phyloP scores from a whole-genome alignment of 345 rosid species.

The Heritiera littoralis region DNA sequence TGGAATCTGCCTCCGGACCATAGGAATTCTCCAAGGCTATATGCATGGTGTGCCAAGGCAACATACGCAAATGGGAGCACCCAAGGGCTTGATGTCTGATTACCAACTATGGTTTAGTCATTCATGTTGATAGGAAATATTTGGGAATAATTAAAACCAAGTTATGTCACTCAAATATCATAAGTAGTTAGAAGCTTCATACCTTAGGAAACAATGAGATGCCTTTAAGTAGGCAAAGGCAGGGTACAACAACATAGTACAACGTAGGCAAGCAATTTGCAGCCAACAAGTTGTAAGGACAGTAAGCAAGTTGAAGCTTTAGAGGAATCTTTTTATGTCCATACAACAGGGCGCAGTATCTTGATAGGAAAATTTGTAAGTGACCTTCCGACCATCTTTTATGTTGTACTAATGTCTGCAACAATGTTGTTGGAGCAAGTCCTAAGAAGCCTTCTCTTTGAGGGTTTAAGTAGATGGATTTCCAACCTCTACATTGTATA shows the following conservation, averaged over 20 bases:
- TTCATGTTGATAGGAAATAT: too few relatives aligned
- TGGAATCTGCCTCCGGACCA: constrained; percentile 56
- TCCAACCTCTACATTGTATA: constrained; percentile 51
- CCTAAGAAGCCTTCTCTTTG: constrained; percentile 42
- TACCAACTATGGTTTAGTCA: too few relatives aligned
- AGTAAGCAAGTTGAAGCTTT: constrained; percentile 6
- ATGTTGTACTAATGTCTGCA: neutral
- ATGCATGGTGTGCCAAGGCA: constrained; percentile 29
- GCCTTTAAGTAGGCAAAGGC: constrained; percentile 44
- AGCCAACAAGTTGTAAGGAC: constrained; percentile 2
- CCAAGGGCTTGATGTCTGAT: constrained; percentile 51
- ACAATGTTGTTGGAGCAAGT: constrained; percentile 36
- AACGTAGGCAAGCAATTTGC: constrained; percentile 33
- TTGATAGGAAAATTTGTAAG: neutral
- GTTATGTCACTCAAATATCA: too few relatives aligned
- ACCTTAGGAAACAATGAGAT: constrained; percentile 47
- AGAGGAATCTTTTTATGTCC: constrained; percentile 16
- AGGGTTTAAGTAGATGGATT: constrained; percentile 37
- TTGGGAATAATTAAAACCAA: too few relatives aligned
- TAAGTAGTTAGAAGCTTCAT: neutral
- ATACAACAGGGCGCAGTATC: constrained; percentile 1
- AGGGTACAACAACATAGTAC: constrained; percentile 43
- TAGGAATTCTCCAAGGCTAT: constrained; percentile 55
- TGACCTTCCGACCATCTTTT: neutral
- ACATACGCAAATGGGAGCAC: constrained; percentile 60